Evolutionary conservation across 73 alveolate species (phyloP).

Genomic region (Paramecium tetraurelia): DNA sequence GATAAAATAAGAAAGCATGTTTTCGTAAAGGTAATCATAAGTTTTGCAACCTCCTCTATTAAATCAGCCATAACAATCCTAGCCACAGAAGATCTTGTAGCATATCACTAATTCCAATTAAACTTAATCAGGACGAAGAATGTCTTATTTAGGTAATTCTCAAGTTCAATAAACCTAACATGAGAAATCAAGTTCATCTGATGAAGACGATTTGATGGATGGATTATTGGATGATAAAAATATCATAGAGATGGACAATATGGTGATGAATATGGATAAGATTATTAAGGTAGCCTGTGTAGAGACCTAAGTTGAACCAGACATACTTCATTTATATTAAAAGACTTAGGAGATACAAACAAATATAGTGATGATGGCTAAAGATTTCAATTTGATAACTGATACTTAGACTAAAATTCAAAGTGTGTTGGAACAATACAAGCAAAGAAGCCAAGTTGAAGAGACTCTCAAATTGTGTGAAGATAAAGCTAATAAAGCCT

Average conservation of each 20-base stretch:
- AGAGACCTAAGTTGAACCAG: not conserved
- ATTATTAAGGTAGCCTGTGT: conserved; percentile 12
- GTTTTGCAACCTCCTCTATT: not conserved
- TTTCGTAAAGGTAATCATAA: not conserved
- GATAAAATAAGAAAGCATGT: not conserved
- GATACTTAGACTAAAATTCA: not conserved
- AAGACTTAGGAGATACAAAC: not conserved
- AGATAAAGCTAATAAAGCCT: not conserved
- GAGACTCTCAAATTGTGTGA: not conserved
- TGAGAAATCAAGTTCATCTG: not conserved
- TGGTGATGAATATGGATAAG: conserved; percentile 52
- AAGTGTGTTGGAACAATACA: not conserved
- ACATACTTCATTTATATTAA: not conserved
- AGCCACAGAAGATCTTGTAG: not conserved
- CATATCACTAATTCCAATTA: not conserved
- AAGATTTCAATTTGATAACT: not conserved
- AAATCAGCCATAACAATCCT: not conserved
- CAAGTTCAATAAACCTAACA: not conserved
- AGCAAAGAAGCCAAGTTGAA: not conserved
- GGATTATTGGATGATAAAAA: conserved; percentile 50
- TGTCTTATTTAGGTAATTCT: conserved; percentile 13
- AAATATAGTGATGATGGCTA: not conserved
- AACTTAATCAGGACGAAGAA: not conserved
- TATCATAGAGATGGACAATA: conserved; percentile 41
- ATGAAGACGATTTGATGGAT: not conserved